phyloP scores from a whole-genome alignment of 805 yeast species.

The Saccharomyces jurei region DNA sequence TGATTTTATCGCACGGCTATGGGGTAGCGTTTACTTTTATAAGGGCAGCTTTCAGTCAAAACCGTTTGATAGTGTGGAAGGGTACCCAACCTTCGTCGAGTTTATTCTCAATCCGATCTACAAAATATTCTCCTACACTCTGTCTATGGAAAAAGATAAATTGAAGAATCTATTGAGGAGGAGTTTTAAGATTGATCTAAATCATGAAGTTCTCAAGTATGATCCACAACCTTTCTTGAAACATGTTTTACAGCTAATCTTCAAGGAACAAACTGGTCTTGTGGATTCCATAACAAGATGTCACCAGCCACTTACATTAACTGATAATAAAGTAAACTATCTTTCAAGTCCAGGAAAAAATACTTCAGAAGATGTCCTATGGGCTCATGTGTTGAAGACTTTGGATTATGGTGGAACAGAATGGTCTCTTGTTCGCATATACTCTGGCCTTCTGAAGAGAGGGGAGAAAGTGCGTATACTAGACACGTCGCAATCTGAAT shows the following conservation, averaged over 20 bases:
- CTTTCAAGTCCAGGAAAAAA: slow-evolving; percentile 9
- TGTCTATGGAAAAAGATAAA: slow-evolving; percentile 43
- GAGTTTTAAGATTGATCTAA: slow-evolving; percentile 40
- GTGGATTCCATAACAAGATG: slow-evolving; percentile 33
- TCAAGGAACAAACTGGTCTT: slow-evolving; percentile 45
- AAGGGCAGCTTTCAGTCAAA: slow-evolving; percentile 38
- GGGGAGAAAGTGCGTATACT: slow-evolving; percentile 45
- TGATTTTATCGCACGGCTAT: slow-evolving; percentile 47
- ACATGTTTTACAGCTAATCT: slow-evolving; percentile 45
- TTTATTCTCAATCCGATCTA: slow-evolving; percentile 75
- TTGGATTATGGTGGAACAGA: slow-evolving; percentile 47
- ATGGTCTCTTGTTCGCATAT: slow-evolving; percentile 52
- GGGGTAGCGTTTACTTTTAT: slow-evolving; percentile 66
- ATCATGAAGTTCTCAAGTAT: slow-evolving; percentile 34
- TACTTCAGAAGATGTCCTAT: background rate
- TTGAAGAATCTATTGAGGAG: slow-evolving; percentile 40
- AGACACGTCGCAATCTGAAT: slow-evolving; percentile 29
- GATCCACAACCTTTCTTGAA: slow-evolving; percentile 56
- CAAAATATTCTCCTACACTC: slow-evolving; percentile 54
- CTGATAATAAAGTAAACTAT: slow-evolving; percentile 16
- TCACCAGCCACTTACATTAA: slow-evolving; percentile 30
- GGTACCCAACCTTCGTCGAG: slow-evolving; percentile 43
- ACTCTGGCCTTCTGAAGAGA: slow-evolving; percentile 47
- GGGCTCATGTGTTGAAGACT: slow-evolving; percentile 52
- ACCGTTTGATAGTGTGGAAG: slow-evolving; percentile 5